phyloP scores from a whole-genome alignment of 2,329 filamentous ascomycete species.

The Colletotrichum liriopes region DNA sequence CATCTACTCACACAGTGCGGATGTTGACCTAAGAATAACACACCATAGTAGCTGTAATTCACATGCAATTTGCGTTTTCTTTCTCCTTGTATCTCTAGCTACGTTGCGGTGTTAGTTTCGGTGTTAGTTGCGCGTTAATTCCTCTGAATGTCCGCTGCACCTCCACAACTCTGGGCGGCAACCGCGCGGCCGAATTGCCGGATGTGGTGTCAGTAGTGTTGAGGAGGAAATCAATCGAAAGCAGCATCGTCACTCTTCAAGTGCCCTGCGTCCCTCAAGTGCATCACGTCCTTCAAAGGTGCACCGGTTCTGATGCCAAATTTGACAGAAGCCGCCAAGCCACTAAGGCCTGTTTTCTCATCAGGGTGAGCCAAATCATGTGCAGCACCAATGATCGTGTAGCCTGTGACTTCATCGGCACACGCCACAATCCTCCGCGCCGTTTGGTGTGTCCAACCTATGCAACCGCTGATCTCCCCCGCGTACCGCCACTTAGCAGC shows the following conservation, averaged over 20 bases:
- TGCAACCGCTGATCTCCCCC: constrained; percentile 19
- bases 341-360: neutral
- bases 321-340: constrained; percentile 5
- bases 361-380: neutral
- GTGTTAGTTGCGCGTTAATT: neutral
- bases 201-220: neutral
- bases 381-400: constrained; percentile 20
- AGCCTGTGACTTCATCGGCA: constrained; percentile 27
- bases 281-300: neutral
- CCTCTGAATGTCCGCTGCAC: neutral
- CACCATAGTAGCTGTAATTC: neutral
- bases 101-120: neutral
- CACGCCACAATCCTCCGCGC: constrained; percentile 23
- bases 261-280: too few relatives aligned
- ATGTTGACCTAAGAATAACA: neutral
- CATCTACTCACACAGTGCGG: neutral
- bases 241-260: neutral
- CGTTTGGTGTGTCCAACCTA: neutral
- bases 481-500: neutral
- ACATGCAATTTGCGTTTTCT: neutral
- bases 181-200: neutral
- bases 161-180: neutral
- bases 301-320: neutral
- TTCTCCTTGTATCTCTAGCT: neutral
- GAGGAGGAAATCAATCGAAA: neutral